Evolutionary conservation across 257 asterid genomes (phyloP), one percentile per base, ranked within the genome.

Genomic region (Hygrophila difformis): DNA sequence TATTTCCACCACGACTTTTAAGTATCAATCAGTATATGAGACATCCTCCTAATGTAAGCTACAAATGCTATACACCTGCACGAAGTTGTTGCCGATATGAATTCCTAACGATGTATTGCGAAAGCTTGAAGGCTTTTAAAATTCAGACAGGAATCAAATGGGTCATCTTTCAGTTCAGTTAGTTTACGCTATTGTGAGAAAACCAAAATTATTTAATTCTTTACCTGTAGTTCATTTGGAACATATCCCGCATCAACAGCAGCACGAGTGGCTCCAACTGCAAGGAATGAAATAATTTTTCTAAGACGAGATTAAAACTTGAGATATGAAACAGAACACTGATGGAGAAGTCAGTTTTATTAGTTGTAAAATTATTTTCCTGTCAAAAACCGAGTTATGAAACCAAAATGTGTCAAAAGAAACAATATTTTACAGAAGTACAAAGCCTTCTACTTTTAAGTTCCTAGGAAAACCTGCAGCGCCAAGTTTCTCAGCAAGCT

Each of bases 261-360:
- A 64, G 96, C 98, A 60, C 96, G 96, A 62, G 96, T 89, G 21
- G 98, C 96, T 44, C 98, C 98, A 74, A 89, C 98, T 89, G 71
- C 56, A 29, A 42, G 44, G 51, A 37, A 48, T 23, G 29, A 15
- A 40, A 46, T 20, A 64, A 33, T 21, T 37, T 44, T 24, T 41
- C 50, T 12, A 24, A 24, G 47, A 63, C 16, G 17, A 34, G 53
- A 34, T 23, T 51, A 22, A 18, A 63, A 26, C 15, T 57, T 15
- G 39, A n/a, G n/a, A n/a, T n/a, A n/a, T n/a, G n/a, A n/a, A n/a
- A n/a, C n/a, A n/a, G n/a, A n/a, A 13, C 18, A 14, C n/a, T 9
- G 3, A 10, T 6, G 44, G 19, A 3, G 44, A 18, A 1, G 16
- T 28, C 47, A 21, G 21, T 35, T 14, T 47, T 54, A 33, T 1